Conservation (phyloP, 768 basidiomycete species). For the Lactarius hatsudake region DNA sequence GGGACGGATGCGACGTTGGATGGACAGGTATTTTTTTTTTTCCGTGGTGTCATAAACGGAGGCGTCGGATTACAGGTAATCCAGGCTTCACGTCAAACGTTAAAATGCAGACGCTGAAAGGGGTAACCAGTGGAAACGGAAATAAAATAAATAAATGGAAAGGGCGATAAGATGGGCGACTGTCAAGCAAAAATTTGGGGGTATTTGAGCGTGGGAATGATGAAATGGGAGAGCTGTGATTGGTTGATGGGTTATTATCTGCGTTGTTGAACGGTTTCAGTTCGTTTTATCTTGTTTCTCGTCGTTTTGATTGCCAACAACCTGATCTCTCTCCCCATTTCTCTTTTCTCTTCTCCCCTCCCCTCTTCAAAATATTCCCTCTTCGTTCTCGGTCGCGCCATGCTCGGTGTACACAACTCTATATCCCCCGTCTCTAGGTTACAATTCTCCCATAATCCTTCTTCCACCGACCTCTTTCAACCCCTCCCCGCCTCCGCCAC, state of each 20-base stretch:
- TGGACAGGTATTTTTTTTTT: neutral
- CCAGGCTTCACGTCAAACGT: conserved; percentile 19
- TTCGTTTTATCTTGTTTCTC: conserved; percentile 16
- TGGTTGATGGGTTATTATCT: conserved; percentile 18
- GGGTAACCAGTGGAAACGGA: conserved; percentile 10
- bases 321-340: conserved; percentile 15
- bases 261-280: neutral
- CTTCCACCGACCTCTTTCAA: conserved; percentile 25
- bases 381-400: conserved; percentile 5
- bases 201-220: conserved; percentile 16
- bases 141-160: conserved; percentile 2
- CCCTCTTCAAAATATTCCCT: conserved; percentile 5
- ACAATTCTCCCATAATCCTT: conserved; percentile 25
- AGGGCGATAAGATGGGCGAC: conserved; percentile 15
- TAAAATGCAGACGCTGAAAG: conserved; percentile 21
- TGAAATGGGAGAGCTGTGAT: conserved; percentile 18
- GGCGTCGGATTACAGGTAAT: conserved; percentile 11
- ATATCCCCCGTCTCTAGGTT: conserved; percentile 26
- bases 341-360: neutral
- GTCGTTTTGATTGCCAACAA: conserved; percentile 24
- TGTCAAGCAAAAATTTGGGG: neutral
- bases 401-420: conserved; percentile 24
- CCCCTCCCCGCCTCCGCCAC: conserved; percentile 17
- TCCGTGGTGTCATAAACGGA: conserved; percentile 1
- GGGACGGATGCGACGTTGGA: neutral